Base-by-base conservation (phyloP, 2,329 filamentous ascomycete genomes). In the Amesomyces nigricolor region DNA sequence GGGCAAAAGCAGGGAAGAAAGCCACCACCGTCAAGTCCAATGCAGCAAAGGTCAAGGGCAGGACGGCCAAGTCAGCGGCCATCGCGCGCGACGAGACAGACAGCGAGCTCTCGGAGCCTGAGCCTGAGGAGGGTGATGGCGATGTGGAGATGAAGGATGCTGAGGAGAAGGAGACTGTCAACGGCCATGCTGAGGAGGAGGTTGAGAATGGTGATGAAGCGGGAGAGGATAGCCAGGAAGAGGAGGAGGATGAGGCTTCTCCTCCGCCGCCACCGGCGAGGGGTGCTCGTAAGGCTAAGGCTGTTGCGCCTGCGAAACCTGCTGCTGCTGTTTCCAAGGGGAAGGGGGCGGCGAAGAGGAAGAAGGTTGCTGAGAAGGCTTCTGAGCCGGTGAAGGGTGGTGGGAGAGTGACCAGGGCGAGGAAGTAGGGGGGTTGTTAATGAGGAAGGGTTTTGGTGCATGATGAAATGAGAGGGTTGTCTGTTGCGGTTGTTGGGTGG, bases 61-160 rank as follows among this genome's bases (percentile, higher is more conserved):
- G n/a, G 9, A 43, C 17, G 17, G 32, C 40, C 6, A 43, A 49
- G 26, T 14, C 51, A 5, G 38, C 44, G 9, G 45, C 45, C 5
- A 6, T 22, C 5, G 46, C 32, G 11, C n/a, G 14, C 14, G 32
- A 40, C 5, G 50, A 38, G 5, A 29, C 39, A 1, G 42, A n/a
- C 3, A 52, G 49, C 19, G 56, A 58, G n/a, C 37, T 57, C 6
- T 57, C 56, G 13, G 56, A 58, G 40, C 14, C 35, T 16, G 47
- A 48, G n/a, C 8, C 37, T 9, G 47, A 46, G 16, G 47, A 51
- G 5, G 47, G 22, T 2, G 38, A 35, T 22, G 54, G 49, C 10
- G 59, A 58, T 32, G 51, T 57, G 10, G 53, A 56, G 11, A 56
- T 57, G 53, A 51, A 51, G 14, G 53, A 58, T 16, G 53, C 47